A percentile compares a stretch with the other conserved stretches of the same genome.
phyloP scores from a whole-genome alignment of 23 red algal species.

The Agarophyton chilense region DNA sequence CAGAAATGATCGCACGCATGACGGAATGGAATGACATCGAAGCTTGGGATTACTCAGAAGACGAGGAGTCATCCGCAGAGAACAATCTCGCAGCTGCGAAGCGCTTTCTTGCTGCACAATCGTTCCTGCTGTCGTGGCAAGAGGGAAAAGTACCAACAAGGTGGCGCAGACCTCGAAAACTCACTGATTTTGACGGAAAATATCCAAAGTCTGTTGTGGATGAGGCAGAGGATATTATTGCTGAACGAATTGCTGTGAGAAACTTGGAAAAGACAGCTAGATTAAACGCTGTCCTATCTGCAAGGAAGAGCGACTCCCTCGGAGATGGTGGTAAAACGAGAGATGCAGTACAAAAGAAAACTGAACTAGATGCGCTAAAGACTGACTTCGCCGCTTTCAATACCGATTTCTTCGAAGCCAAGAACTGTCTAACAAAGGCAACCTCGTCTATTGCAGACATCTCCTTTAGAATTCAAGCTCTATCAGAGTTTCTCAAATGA shows the following conservation, averaged over 20 bases:
- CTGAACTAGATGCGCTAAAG: conserved; percentile 46
- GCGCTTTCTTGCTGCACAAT: conserved; percentile 73
- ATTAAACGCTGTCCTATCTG: conserved; percentile 52
- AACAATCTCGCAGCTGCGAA: conserved; percentile 63
- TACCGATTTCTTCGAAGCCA: conserved; percentile 52
- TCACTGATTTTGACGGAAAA: conserved; percentile 68
- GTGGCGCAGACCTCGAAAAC: conserved; percentile 53
- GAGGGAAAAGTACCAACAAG: conserved; percentile 71
- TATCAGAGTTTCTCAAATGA: conserved; percentile 59
- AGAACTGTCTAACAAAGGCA: conserved; percentile 37
- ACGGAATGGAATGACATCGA: conserved; percentile 72
- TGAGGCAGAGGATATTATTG: conserved; percentile 53
- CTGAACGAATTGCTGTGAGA: conserved; percentile 46
- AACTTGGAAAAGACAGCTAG: conserved; percentile 52
- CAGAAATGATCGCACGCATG: conserved; percentile 68
- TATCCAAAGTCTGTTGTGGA: conserved; percentile 54
- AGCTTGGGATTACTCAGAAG: conserved; percentile 56
- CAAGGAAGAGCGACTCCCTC: background rate
- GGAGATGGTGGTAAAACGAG: background rate
- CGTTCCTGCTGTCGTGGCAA: conserved; percentile 74
- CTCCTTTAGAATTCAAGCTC: conserved; percentile 58
- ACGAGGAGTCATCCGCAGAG: conserved; percentile 15
- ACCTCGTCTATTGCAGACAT: conserved; percentile 58
- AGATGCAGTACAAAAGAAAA: conserved; percentile 24
- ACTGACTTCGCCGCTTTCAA: conserved; percentile 46